Base-by-base conservation (phyloP, 768 basidiomycete species). In the Kwoniella sp. region DNA sequence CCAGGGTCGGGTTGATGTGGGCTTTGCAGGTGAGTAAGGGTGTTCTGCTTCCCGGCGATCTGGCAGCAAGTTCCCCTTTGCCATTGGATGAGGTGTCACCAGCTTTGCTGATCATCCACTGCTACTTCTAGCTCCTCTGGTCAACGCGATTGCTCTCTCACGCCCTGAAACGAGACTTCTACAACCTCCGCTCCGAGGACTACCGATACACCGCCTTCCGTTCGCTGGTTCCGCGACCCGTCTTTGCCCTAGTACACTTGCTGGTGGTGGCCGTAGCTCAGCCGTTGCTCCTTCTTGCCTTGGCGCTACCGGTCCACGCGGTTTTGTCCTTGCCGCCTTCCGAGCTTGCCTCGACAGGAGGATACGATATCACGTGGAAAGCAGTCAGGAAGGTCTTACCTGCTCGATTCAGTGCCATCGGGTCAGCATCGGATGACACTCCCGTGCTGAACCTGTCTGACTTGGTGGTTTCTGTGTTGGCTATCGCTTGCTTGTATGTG, bases 191-290 rank as follows among this genome's bases (percentile, higher is more conserved):
- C 53, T 63, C 56, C 20, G 72, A 76, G 79, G 93, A 96, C 79
- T 97, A 97, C 74, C 89, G 95, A 28, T 97, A 94, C 91, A 86
- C 83, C 1, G 82, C 92, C 38, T 84, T 96, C 15, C 87, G 93
- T 47, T 78, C 82, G 45, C 84, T 87, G 54, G 74, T 89, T 2
- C 85, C 87, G 15, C 57, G 77, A 1, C 83, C 83, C 80, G 68
- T 86, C 9, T 89, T 89, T 82, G 85, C 87, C 67, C 65, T 89
- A n/a, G 58, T 85, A 30, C 88, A 88, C 80, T 81, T 91, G 15
- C 84, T 84, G 13, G 93, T 92, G 82, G 88, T 93, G 30, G 87
- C 92, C 7, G 82, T 84, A 68, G 87, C 83, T 17, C 93, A 97
- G 78, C 93, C 93, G 70, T 74, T 91, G 17, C 85, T 97, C 17